Conservation (phyloP, 129 eudicot species). For the Mikania micrantha region DNA sequence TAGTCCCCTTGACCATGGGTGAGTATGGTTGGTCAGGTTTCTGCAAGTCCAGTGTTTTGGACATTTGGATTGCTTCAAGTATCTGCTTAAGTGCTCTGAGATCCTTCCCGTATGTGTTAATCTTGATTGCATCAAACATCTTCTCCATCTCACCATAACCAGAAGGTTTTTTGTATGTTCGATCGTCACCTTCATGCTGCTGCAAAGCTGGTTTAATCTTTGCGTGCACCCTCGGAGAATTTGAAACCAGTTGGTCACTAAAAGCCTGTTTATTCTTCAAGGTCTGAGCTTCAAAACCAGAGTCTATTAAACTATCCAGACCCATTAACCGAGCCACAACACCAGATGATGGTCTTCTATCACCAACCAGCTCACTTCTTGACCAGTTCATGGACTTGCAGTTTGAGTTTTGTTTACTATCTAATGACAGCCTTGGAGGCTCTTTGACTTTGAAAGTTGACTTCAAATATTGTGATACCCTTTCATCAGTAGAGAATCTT, state of each 20-base stretch:
- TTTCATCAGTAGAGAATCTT: conserved; percentile 81
- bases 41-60: conserved; percentile 29
- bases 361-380: conserved; percentile 52
- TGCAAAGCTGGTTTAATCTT: conserved; percentile 46
- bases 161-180: conserved; percentile 32
- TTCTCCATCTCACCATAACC: conserved; percentile 84
- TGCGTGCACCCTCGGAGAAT: conserved; percentile 33
- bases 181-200: conserved; percentile 32
- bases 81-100: conserved; percentile 95
- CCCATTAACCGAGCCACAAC: conserved; percentile 92
- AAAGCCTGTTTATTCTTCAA: conserved; percentile 11
- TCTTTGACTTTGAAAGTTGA: conserved; percentile 49
- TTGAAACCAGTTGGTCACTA: conserved; percentile 22
- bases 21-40: conserved; percentile 17
- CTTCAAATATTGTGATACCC: conserved; percentile 47
- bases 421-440: conserved; percentile 76
- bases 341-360: conserved; percentile 53
- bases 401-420: conserved; percentile 50
- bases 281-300: conserved; percentile 17
- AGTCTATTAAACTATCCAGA: conserved; percentile 50
- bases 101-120: conserved; percentile 75
- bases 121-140: conserved; percentile 62
- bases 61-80: conserved; percentile 75
- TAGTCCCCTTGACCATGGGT: conserved; percentile 29
- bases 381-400: conserved; percentile 25